A percentile compares a stretch with the other conserved stretches of the same genome.
Conservation (phyloP, 169 alveolate species). For the Eimeria necatrix region DNA sequence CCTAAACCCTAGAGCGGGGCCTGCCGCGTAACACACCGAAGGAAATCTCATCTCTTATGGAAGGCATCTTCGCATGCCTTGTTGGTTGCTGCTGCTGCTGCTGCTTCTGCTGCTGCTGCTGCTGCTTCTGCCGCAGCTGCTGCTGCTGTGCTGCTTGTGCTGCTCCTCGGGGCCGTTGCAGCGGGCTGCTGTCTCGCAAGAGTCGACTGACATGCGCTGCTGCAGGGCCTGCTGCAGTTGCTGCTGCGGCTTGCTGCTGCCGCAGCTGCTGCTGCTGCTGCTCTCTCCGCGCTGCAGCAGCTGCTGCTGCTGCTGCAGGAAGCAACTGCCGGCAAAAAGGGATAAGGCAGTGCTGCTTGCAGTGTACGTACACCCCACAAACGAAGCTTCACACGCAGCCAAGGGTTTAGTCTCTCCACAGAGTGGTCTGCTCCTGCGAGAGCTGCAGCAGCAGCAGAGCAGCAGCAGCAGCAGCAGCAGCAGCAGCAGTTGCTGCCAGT, state of each 20-base stretch:
- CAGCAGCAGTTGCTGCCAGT: slow-evolving; percentile 17
- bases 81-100: neutral
- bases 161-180: neutral
- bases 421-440: slow-evolving; percentile 13
- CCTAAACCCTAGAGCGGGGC: neutral
- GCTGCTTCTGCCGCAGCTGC: neutral
- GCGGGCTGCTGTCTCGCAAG: neutral
- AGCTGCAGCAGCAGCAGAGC: slow-evolving; percentile 16
- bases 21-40: slow-evolving; percentile 45
- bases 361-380: slow-evolving; percentile 21
- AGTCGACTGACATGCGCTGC: neutral
- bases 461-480: neutral
- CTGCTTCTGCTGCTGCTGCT: neutral
- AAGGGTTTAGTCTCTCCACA: neutral
- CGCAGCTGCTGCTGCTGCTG: neutral
- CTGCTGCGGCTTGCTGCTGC: slow-evolving; percentile 5
- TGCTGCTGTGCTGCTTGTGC: neutral
- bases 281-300: neutral
- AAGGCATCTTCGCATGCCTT: slow-evolving; percentile 62
- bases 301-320: slow-evolving; percentile 14
- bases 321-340: neutral
- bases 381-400: neutral
- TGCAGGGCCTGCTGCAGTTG: neutral
- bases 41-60: slow-evolving; percentile 72
- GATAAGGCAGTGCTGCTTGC: neutral